Evolutionary conservation across 1,284 basidiomycete species (phyloP), one percentile per base, ranked within the genome.

Genomic region (Puccinia novopanici): DNA sequence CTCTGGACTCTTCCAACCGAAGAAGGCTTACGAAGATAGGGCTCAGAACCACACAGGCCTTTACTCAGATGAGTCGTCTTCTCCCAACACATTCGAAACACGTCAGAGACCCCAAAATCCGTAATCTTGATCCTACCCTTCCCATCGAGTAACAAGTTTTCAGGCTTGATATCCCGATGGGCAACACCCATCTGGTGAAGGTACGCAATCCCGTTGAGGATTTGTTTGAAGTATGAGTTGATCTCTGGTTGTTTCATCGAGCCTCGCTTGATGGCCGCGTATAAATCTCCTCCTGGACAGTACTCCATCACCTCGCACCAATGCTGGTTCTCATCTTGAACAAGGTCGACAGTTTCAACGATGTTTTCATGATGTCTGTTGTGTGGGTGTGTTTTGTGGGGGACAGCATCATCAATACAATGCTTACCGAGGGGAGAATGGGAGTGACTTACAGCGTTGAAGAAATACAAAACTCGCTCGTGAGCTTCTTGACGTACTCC

Each of bases 231-330:
- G 86, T 93, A 95, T 86, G 94, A 97, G 86, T 98, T 95, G 83
- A 98, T 94, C 87, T 97, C 95, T 85, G 90, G 91, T 24, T 93
- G 91, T 22, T 91, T 92, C 94, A 99, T 97, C 83, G 93, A 91
- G 85, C 95, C 96, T 86, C 93, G 94, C 89, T 98, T 98, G 88
- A 98, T 98, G 52, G 95, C 95, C 34, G 94, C 95, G 85, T 98
- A 98, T 50, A 98, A 88, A 87, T 98, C 95, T 6, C 95, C 95
- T 75, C 96, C 96, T 1, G 94, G 93, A 86, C 96, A 98, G 85
- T 95, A 98, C 87, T 99, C 97, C 97, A 99, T 98, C 82, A 99
- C 96, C 87, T 99, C 96, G 86, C 96, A 99, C 96, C 96, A 99
- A 85, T 95, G 92, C 82, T 93, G 91, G 83, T 89, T 91, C 87